These are phyloP conservation scores for Anastatica hierochuntica DNA, from an alignment of 345 rosid species.

Conservation along the genomic window DNA sequence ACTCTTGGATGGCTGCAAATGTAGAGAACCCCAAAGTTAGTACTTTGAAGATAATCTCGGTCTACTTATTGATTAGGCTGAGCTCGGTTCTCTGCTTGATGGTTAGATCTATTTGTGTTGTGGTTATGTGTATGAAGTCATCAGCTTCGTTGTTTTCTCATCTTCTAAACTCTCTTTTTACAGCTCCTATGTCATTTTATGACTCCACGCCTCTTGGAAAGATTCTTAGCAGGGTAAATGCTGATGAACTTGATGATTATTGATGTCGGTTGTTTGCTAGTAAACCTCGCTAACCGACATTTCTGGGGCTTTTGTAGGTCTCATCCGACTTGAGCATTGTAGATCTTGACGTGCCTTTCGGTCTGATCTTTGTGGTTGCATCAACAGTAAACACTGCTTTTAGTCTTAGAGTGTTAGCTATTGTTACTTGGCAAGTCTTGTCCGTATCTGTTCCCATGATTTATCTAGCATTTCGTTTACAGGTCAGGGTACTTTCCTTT, in stretches of 20 bases:
- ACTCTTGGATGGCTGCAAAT: slow-evolving; percentile 73
- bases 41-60: slow-evolving; percentile 39
- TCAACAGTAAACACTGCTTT: slow-evolving; percentile 48
- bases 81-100: slow-evolving; percentile 38
- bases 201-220: slow-evolving; percentile 89
- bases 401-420: slow-evolving; percentile 72
- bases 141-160: slow-evolving; percentile 60
- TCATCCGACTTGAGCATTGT: too few relatives aligned
- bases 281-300: neutral
- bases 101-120: slow-evolving; percentile 41
- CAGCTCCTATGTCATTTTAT: slow-evolving; percentile 77
- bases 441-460: slow-evolving; percentile 67
- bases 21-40: slow-evolving; percentile 56
- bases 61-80: slow-evolving; percentile 52
- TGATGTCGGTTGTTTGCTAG: neutral
- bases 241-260: slow-evolving; percentile 16
- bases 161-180: slow-evolving; percentile 58
- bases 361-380: slow-evolving; percentile 51
- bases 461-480: slow-evolving; percentile 54
- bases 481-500: slow-evolving; percentile 34
- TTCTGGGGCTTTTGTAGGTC: slow-evolving; percentile 31
- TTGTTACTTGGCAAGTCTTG: slow-evolving; percentile 86
- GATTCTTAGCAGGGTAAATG: slow-evolving; percentile 44
- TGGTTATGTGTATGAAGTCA: slow-evolving; percentile 46
- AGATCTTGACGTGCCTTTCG: slow-evolving; percentile 77